Conservation (phyloP, 2,329 filamentous ascomycete genomes). For the Pyrenophora seminiperda region DNA sequence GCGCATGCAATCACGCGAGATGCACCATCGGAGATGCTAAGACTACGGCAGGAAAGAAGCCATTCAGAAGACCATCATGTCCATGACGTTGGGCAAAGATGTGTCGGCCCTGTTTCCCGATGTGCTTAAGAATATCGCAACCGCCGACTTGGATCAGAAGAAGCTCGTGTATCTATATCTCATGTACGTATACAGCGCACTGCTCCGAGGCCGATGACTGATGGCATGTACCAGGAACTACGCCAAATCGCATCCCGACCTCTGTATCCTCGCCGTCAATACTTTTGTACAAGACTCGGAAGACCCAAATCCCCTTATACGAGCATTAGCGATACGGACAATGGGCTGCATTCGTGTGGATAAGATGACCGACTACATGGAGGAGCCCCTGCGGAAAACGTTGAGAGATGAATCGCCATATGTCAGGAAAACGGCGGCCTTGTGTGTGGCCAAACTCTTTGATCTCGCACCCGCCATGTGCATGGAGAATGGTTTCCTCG, state of each 20-base stretch:
- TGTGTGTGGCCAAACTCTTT: slow-evolving; percentile 97
- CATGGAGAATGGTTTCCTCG: slow-evolving; percentile 94
- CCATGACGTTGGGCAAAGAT: slow-evolving; percentile 98
- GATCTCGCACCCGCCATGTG: slow-evolving; percentile 92
- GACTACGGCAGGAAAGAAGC: slow-evolving; percentile 75
- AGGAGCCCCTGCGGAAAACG: slow-evolving; percentile 94
- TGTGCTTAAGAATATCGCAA: slow-evolving; percentile 98
- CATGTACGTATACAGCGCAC: slow-evolving; percentile 64
- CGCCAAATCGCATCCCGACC: slow-evolving; percentile 96
- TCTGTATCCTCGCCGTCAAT: slow-evolving; percentile 98
- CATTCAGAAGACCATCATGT: slow-evolving; percentile 99
- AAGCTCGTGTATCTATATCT: slow-evolving; percentile 98
- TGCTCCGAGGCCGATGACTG: slow-evolving; percentile 2
- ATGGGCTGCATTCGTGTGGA: slow-evolving; percentile 99
- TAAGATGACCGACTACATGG: slow-evolving; percentile 99
- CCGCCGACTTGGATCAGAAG: slow-evolving; percentile 93
- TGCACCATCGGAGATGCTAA: slow-evolving; percentile 41
- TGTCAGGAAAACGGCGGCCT: slow-evolving; percentile 95
- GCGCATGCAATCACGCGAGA: slow-evolving; percentile 8
- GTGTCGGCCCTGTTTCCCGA: slow-evolving; percentile 97
- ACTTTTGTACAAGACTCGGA: slow-evolving; percentile 99
- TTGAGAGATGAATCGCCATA: slow-evolving; percentile 97
- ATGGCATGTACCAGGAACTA: slow-evolving; percentile 74
- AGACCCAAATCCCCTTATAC: slow-evolving; percentile 94
- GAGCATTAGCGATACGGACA: slow-evolving; percentile 92